Conservation (phyloP, 2,329 filamentous ascomycete genomes). For the Aspergillus brasiliensis region DNA sequence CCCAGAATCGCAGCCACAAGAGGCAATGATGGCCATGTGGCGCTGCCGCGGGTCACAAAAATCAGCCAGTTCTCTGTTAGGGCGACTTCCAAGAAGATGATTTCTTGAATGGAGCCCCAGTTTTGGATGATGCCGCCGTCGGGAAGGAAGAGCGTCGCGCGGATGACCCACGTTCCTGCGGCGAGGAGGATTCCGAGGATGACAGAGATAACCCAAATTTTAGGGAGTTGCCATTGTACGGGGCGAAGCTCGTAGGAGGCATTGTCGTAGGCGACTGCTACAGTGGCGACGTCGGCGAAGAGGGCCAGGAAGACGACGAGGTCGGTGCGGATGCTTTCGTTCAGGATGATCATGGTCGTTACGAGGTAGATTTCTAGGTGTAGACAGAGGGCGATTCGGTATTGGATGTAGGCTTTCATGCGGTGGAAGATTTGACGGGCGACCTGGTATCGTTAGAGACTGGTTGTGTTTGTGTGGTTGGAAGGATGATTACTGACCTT, state of each 20-base stretch:
- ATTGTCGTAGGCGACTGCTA: constrained; percentile 78
- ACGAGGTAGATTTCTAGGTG: constrained; percentile 76
- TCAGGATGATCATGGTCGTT: constrained; percentile 77
- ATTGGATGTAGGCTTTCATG: constrained; percentile 77
- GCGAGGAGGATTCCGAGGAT: constrained; percentile 68
- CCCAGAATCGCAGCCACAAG: constrained; percentile 69
- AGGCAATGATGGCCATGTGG: constrained; percentile 75
- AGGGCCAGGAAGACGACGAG: constrained; percentile 78
- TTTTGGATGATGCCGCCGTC: constrained; percentile 74
- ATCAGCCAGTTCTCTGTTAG: constrained; percentile 96
- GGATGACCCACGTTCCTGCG: constrained; percentile 71
- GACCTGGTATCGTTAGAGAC: constrained; percentile 47
- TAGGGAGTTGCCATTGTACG: constrained; percentile 78
- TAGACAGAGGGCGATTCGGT: constrained; percentile 73
- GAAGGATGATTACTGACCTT: constrained; percentile 29
- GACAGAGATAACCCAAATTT: constrained; percentile 72
- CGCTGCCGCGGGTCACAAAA: constrained; percentile 86
- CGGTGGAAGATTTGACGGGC: constrained; percentile 75
- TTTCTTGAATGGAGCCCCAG: constrained; percentile 72
- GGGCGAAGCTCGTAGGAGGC: constrained; percentile 73
- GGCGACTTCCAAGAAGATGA: constrained; percentile 87
- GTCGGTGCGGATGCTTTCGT: constrained; percentile 71
- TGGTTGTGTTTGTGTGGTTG: not conserved
- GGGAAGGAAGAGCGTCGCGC: constrained; percentile 67
- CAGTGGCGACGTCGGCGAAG: constrained; percentile 77